Evolutionary conservation across 78 protist genomes (phyloP).

Genomic region (Isochrysis galbana): DNA sequence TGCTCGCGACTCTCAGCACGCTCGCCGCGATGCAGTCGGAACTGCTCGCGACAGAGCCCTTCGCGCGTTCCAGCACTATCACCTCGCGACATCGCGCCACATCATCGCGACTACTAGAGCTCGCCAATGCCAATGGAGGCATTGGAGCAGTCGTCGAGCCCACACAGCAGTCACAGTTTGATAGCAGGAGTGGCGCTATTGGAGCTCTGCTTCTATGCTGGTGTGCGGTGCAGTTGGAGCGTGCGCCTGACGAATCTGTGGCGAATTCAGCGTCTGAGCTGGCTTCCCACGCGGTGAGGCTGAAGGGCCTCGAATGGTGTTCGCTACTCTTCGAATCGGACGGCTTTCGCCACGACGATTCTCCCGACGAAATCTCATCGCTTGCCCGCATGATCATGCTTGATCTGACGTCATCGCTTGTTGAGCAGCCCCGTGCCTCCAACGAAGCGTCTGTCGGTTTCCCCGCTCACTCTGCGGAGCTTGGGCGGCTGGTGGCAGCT

Average conservation of each 20-base stretch:
- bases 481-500: too few species aligned
- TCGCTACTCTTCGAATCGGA: not conserved
- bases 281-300: not conserved
- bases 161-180: too few species aligned
- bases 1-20: not conserved
- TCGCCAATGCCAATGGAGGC: too few species aligned
- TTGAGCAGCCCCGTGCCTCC: too few species aligned
- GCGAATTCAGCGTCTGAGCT: not conserved
- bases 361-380: not conserved
- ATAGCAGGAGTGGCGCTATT: not conserved
- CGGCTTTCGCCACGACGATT: not conserved
- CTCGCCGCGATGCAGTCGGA: not conserved
- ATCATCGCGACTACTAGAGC: too few species aligned
- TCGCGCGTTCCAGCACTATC: too few species aligned
- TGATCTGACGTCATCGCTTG: too few species aligned
- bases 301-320: not conserved
- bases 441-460: too few species aligned
- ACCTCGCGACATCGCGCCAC: not conserved
- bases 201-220: not conserved
- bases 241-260: not conserved
- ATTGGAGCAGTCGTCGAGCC: too few species aligned
- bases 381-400: too few species aligned
- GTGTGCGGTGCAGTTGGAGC: not conserved
- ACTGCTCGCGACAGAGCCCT: not conserved
- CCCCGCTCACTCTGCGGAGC: too few species aligned